These are phyloP conservation scores for Corrigiola litoralis DNA, from an alignment of 179 eudicot species.

Conservation along the genomic window DNA sequence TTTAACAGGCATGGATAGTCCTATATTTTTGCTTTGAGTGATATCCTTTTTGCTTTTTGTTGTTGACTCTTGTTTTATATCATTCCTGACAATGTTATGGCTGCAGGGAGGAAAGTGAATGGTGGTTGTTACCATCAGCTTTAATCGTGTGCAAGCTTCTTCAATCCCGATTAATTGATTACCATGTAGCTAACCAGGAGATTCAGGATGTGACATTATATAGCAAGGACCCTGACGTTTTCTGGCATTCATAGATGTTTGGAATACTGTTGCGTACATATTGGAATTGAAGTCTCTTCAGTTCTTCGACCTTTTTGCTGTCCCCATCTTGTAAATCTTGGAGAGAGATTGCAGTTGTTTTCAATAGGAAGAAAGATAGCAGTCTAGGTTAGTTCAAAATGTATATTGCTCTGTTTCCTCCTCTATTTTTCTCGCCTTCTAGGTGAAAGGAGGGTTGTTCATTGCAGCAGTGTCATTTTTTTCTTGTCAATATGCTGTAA, in stretches of 20 bases:
- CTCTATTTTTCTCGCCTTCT: neutral
- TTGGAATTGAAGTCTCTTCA: neutral
- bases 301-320: neutral
- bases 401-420: slow-evolving; percentile 9
- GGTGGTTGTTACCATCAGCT: slow-evolving; percentile 88
- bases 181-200: slow-evolving; percentile 92
- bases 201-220: slow-evolving; percentile 79
- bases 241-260: slow-evolving; percentile 58
- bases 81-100: slow-evolving; percentile 8
- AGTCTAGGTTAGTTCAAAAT: slow-evolving; percentile 7
- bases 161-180: slow-evolving; percentile 71
- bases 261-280: neutral
- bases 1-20: slow-evolving; percentile 62
- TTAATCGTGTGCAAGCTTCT: slow-evolving; percentile 62
- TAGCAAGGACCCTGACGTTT: slow-evolving; percentile 57
- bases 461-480: neutral
- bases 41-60: neutral
- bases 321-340: slow-evolving; percentile 9
- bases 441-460: neutral
- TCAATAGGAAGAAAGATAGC: neutral
- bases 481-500: slow-evolving; percentile 17
- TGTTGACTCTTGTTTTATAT: neutral
- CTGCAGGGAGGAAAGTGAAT: slow-evolving; percentile 86
- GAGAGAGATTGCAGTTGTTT: neutral
- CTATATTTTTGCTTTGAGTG: neutral